phyloP scores from a whole-genome alignment of 2,329 filamentous ascomycete species.

The Ambrosiella cleistominuta region DNA sequence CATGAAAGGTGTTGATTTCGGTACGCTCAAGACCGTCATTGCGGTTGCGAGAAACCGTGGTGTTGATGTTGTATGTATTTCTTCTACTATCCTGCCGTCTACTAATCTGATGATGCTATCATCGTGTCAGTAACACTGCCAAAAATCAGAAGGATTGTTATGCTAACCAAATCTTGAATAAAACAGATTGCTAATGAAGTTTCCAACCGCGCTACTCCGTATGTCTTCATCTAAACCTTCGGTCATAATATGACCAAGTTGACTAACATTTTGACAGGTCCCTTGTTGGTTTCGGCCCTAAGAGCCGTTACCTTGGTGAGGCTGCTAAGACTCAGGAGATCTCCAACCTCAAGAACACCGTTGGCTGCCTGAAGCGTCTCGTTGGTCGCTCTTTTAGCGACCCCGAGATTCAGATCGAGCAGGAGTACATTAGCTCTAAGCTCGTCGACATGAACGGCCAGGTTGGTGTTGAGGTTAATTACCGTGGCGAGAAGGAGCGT shows the following conservation, averaged over 20 bases:
- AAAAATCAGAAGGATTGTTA: neutral
- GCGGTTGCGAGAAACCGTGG: conserved; percentile 95
- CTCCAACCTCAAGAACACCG: conserved; percentile 98
- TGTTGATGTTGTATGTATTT: conserved; percentile 81
- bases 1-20: conserved; percentile 66
- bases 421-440: conserved; percentile 71
- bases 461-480: conserved; percentile 84
- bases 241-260: conserved; percentile 7
- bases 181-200: conserved; percentile 91
- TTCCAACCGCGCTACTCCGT: conserved; percentile 95
- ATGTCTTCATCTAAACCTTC: conserved; percentile 30
- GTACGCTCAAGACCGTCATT: conserved; percentile 90
- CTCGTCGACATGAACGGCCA: conserved; percentile 85
- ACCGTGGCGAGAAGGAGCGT: conserved; percentile 84
- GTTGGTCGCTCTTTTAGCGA: conserved; percentile 74
- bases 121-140: neutral
- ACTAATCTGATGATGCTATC: neutral
- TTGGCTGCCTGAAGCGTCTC: conserved; percentile 80
- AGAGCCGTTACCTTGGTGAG: conserved; percentile 87
- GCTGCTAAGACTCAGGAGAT: conserved; percentile 96
- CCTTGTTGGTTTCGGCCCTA: conserved; percentile 86
- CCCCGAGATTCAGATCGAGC: conserved; percentile 83
- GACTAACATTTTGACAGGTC: conserved; percentile 36
- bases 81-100: conserved; percentile 2
- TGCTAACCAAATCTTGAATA: neutral